These are phyloP conservation scores for Xylaria flabelliformis DNA, from an alignment of 495 filamentous ascomycete genomes.

Conservation along the genomic window DNA sequence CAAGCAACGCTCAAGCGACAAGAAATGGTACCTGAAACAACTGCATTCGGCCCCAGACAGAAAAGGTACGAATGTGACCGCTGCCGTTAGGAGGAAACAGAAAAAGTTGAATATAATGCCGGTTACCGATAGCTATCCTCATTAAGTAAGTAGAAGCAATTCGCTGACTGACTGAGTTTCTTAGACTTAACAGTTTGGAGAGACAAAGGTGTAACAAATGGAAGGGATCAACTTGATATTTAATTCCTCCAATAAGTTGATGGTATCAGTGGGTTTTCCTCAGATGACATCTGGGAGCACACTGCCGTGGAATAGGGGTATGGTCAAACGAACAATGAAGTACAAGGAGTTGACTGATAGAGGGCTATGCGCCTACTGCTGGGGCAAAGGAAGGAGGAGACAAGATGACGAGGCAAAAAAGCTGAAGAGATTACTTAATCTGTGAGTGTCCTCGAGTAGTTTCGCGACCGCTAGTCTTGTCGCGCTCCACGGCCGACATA, in stretches of 20 bases:
- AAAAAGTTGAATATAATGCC: background rate
- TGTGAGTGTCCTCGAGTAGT: too few species aligned
- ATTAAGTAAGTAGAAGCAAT: background rate
- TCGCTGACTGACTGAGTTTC: background rate
- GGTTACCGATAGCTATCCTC: background rate
- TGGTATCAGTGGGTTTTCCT: background rate
- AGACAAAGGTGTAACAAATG: background rate
- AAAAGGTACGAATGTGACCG: background rate
- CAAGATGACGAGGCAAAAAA: too few species aligned
- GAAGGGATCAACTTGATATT: background rate
- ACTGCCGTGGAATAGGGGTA: background rate
- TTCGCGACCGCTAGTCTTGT: background rate
- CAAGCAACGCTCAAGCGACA: background rate
- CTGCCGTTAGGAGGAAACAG: background rate
- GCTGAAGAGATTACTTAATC: too few species aligned
- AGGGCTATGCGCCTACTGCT: too few species aligned
- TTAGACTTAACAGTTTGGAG: background rate
- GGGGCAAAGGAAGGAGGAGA: too few species aligned
- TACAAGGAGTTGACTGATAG: too few species aligned
- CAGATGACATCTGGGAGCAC: background rate
- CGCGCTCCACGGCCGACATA: background rate
- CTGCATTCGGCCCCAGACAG: background rate
- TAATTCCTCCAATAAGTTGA: slow-evolving; percentile 1
- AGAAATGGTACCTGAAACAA: background rate
- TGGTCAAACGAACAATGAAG: background rate